phyloP scores from a whole-genome alignment of 2,329 filamentous ascomycete genomes.

The Phoma sp. region DNA sequence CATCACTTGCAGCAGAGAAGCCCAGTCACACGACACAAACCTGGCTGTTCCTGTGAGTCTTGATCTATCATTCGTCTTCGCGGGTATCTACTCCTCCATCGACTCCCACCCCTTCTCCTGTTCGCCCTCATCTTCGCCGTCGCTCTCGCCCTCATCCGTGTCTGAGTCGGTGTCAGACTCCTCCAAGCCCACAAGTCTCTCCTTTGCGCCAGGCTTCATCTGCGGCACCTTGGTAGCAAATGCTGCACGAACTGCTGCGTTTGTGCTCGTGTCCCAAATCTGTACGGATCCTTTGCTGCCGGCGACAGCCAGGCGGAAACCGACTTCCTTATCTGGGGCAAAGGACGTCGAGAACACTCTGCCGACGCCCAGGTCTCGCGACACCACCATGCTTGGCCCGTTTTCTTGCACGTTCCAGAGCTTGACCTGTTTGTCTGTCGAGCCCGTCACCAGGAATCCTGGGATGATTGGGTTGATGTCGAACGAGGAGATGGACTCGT shows the following conservation, averaged over 20 bases:
- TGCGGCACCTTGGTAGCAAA: constrained; percentile 76
- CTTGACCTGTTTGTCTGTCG: constrained; percentile 93
- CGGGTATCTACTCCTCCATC: constrained; percentile 50
- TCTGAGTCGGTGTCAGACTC: constrained; percentile 70
- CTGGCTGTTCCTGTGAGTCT: neutral
- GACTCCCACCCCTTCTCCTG: constrained; percentile 48
- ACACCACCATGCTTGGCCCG: constrained; percentile 88
- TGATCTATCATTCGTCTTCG: constrained; percentile 4
- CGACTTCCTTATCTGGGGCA: constrained; percentile 87
- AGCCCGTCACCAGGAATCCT: constrained; percentile 91
- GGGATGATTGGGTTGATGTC: constrained; percentile 90
- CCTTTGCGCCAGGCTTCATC: constrained; percentile 67
- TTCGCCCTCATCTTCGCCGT: constrained; percentile 43
- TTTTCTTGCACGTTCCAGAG: constrained; percentile 87
- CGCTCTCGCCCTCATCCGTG: constrained; percentile 56
- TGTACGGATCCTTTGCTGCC: constrained; percentile 93
- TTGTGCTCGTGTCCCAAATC: constrained; percentile 97
- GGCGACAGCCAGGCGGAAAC: constrained; percentile 89
- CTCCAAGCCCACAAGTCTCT: constrained; percentile 77
- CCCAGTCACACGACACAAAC: no score
- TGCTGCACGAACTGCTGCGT: constrained; percentile 80
- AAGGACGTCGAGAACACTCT: constrained; percentile 93
- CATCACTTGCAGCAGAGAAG: no score
- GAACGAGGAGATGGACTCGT: constrained; percentile 88
- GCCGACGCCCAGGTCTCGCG: constrained; percentile 89